phyloP scores from a whole-genome alignment of 2,329 filamentous ascomycete genomes.

The Drechslera avenae region DNA sequence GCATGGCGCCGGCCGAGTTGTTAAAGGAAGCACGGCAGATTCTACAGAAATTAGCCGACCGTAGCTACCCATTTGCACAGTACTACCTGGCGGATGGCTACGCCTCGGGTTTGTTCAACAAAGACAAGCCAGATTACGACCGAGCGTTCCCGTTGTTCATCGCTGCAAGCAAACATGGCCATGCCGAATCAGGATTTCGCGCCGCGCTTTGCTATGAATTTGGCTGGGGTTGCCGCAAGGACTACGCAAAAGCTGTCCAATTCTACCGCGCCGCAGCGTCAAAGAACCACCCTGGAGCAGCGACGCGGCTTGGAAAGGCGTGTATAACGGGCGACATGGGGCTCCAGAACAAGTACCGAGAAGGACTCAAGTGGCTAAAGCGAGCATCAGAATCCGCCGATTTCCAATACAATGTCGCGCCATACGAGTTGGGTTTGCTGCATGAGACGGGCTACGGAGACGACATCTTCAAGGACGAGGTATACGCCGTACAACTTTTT shows the following conservation, averaged over 20 bases:
- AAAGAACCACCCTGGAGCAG: slow-evolving; percentile 93
- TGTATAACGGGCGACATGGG: slow-evolving; percentile 90
- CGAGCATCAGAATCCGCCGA: slow-evolving; percentile 89
- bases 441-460: slow-evolving; percentile 95
- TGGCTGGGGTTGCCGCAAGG: slow-evolving; percentile 92
- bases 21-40: slow-evolving; percentile 88
- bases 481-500: slow-evolving; percentile 90
- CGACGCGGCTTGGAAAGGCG: slow-evolving; percentile 88
- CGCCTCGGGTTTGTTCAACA: slow-evolving; percentile 92
- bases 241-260: slow-evolving; percentile 89
- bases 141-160: slow-evolving; percentile 92
- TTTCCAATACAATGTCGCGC: slow-evolving; percentile 86
- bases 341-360: slow-evolving; percentile 78
- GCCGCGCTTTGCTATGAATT: slow-evolving; percentile 96
- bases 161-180: slow-evolving; percentile 92
- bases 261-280: slow-evolving; percentile 89
- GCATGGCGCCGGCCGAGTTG: slow-evolving; percentile 63
- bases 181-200: slow-evolving; percentile 93
- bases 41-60: slow-evolving; percentile 81
- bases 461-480: slow-evolving; percentile 88
- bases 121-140: slow-evolving; percentile 89
- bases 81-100: slow-evolving; percentile 97
- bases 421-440: slow-evolving; percentile 85
- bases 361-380: slow-evolving; percentile 96
- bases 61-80: slow-evolving; percentile 93